Evolutionary conservation across 345 rosid species (phyloP).

Genomic region (Kandelia obovata): DNA sequence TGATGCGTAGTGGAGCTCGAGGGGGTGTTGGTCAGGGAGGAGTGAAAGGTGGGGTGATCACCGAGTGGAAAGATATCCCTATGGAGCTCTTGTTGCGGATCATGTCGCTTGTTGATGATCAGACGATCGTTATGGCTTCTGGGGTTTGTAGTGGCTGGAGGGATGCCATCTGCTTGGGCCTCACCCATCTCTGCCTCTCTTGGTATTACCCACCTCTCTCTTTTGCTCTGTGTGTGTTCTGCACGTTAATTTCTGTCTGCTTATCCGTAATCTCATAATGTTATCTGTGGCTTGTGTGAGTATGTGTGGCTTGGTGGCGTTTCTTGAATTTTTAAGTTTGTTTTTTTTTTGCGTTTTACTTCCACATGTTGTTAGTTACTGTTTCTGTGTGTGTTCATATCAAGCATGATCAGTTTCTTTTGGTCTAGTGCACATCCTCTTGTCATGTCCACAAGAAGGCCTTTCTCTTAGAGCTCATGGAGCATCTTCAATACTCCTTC

Average conservation of each 20-base stretch:
- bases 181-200: conserved; percentile 70
- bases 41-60: conserved; percentile 34
- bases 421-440: background rate
- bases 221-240: background rate
- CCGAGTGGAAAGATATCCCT: conserved; percentile 90
- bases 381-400: no score
- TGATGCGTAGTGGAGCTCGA: conserved; percentile 26
- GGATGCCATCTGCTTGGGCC: conserved; percentile 74
- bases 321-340: background rate
- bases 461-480: no score
- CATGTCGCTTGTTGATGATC: conserved; percentile 71
- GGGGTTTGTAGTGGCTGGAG: conserved; percentile 94
- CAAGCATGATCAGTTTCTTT: background rate
- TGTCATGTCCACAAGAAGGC: background rate
- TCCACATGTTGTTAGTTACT: no score
- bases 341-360: background rate
- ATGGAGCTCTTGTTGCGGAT: conserved; percentile 75
- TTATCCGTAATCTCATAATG: background rate
- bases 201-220: conserved; percentile 43
- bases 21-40: conserved; percentile 12
- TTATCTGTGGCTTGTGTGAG: background rate
- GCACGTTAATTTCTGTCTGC: no score
- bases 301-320: background rate
- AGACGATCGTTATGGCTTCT: conserved; percentile 67
- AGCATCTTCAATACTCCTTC: background rate